Percentiles rank a stretch among this genome's conserved stretches.
Evolutionary conservation across 352 stramenopile genomes (phyloP).

Genomic region (Globisporangium polare): DNA sequence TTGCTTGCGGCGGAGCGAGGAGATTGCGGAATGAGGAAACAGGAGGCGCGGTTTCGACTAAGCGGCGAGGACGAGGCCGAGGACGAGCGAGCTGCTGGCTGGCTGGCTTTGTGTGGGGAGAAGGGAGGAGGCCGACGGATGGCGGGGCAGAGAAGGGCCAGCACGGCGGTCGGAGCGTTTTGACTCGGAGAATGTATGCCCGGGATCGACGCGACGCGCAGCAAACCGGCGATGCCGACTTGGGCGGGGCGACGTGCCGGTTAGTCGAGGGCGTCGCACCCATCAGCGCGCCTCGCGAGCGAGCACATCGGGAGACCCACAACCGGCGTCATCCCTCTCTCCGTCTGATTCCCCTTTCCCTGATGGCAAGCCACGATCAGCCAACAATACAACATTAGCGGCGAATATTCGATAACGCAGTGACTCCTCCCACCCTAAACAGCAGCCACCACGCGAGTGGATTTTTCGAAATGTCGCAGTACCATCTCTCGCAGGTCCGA

Average conservation of each 20-base stretch:
- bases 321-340: background rate
- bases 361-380: background rate
- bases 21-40: conserved; percentile 16
- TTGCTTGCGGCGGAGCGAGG: conserved; percentile 8
- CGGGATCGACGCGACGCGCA: background rate
- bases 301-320: too few species aligned
- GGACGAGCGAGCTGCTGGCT: background rate
- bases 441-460: background rate
- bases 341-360: background rate
- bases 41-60: conserved; percentile 15
- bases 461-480: conserved; percentile 8
- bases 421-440: background rate
- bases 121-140: background rate
- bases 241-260: background rate
- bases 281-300: too few species aligned
- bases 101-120: background rate
- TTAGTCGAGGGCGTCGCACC: too few species aligned
- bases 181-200: background rate
- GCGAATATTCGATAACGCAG: background rate
- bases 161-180: background rate
- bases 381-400: background rate
- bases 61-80: too few species aligned
- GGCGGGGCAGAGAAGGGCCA: background rate
- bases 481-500: background rate
- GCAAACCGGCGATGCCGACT: background rate